Conservation (phyloP, 495 filamentous ascomycete genomes). For the Friedmanniomyces endolithicus region DNA sequence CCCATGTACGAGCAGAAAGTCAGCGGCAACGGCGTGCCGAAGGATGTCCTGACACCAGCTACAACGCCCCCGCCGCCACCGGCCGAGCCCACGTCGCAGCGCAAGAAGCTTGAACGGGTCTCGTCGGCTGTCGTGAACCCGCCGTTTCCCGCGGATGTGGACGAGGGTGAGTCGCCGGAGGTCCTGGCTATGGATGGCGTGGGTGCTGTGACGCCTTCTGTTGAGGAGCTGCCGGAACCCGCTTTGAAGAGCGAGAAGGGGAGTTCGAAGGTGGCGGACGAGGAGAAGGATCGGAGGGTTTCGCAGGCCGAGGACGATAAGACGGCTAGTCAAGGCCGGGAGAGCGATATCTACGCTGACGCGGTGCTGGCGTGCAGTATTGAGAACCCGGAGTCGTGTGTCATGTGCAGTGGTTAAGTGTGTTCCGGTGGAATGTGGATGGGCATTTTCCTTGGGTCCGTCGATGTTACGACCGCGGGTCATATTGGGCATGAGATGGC, state of each 20-base stretch:
- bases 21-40: conserved; percentile 30
- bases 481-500: no score
- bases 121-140: conserved; percentile 29
- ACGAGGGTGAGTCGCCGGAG: conserved; percentile 65
- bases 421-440: no score
- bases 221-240: conserved; percentile 46
- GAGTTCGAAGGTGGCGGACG: conserved; percentile 7
- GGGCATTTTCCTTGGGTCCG: no score
- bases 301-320: conserved; percentile 53
- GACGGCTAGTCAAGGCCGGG: conserved; percentile 52
- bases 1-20: conserved; percentile 46
- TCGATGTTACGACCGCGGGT: no score
- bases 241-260: conserved; percentile 23
- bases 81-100: conserved; percentile 37
- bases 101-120: conserved; percentile 19
- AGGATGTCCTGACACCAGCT: conserved; percentile 52
- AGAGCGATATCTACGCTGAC: conserved; percentile 86
- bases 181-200: conserved; percentile 57
- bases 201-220: conserved; percentile 33
- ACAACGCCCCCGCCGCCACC: conserved; percentile 42
- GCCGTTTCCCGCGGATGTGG: conserved; percentile 53
- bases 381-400: conserved; percentile 76
- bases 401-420: conserved; percentile 80
- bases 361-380: conserved; percentile 83
- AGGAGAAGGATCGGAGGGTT: conserved; percentile 33